Evolutionary conservation across 768 basidiomycete species (phyloP).

Genomic region (Suillus clintonianus): DNA sequence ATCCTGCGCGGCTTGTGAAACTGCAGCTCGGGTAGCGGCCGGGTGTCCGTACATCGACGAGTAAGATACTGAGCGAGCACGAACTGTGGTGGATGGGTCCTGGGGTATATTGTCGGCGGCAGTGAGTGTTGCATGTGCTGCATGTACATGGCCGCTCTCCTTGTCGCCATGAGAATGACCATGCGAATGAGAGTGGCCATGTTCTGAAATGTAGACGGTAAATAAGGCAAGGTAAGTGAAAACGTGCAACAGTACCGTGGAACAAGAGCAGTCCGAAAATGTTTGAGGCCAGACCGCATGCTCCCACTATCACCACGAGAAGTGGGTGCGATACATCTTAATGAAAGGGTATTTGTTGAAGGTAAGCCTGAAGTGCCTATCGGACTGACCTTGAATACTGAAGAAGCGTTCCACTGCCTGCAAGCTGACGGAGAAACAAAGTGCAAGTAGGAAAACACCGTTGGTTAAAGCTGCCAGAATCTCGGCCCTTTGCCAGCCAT

Average conservation of each 20-base stretch:
- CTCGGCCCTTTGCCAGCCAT: slow-evolving; percentile 98
- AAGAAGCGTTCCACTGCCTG: slow-evolving; percentile 94
- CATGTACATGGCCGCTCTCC: slow-evolving; percentile 39
- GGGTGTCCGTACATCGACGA: slow-evolving; percentile 76
- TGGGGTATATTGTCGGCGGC: slow-evolving; percentile 34
- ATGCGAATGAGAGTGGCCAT: slow-evolving; percentile 73
- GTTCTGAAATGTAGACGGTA: slow-evolving; percentile 11
- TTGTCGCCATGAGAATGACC: slow-evolving; percentile 47
- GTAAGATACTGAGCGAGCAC: slow-evolving; percentile 45
- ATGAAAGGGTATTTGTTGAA: not conserved
- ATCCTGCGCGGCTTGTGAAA: slow-evolving; percentile 84
- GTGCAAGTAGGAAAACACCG: slow-evolving; percentile 93
- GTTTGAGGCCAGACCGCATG: slow-evolving; percentile 87
- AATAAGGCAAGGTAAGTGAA: slow-evolving; percentile 7
- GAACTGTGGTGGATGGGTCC: slow-evolving; percentile 9
- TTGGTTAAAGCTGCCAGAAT: slow-evolving; percentile 94
- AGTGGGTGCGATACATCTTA: slow-evolving; percentile 87
- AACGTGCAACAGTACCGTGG: slow-evolving; percentile 62
- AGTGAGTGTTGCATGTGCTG: slow-evolving; percentile 38
- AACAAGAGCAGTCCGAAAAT: slow-evolving; percentile 92
- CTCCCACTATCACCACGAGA: slow-evolving; percentile 88
- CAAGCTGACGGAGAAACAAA: slow-evolving; percentile 93
- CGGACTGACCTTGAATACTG: slow-evolving; percentile 64
- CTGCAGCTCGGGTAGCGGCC: slow-evolving; percentile 67
- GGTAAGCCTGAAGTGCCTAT: not conserved